Evolutionary conservation across 345 rosid genomes (phyloP).

Genomic region (Linum tenue): DNA sequence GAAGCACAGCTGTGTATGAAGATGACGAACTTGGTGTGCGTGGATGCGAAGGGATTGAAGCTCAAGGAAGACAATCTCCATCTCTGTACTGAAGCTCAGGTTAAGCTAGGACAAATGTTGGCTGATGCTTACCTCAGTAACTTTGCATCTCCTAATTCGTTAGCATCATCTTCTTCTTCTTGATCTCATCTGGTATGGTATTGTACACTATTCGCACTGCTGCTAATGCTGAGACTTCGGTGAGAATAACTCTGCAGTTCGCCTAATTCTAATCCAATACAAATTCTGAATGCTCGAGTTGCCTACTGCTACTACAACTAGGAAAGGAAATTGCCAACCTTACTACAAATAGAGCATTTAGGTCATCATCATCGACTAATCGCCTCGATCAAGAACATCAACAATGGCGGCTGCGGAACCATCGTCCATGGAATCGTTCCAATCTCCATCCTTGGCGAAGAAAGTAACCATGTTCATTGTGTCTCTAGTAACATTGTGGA

Average conservation of each 20-base stretch:
- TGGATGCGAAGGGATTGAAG: conserved; percentile 68
- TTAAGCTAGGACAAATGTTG: conserved; percentile 56
- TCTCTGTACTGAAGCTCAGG: conserved; percentile 62
- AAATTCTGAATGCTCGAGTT: no score
- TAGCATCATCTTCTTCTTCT: neutral
- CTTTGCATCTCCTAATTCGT: conserved; percentile 13
- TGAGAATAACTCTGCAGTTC: neutral
- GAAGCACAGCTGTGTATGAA: conserved; percentile 56
- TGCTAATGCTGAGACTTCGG: neutral
- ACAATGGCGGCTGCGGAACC: no score
- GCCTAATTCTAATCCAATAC: no score
- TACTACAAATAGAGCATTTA: no score
- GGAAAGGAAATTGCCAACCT: no score
- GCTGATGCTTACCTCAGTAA: conserved; percentile 53
- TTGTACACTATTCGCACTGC: neutral
- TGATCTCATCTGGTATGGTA: neutral
- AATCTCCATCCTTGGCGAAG: no score
- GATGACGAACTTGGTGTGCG: conserved; percentile 49
- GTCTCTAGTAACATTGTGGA: no score
- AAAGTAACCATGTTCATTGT: no score
- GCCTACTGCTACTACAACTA: no score
- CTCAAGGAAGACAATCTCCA: conserved; percentile 67
- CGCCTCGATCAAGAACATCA: no score
- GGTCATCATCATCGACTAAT: no score
- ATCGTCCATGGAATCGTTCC: no score